Evolutionary conservation across 2,329 filamentous ascomycete genomes (phyloP), one percentile per base, ranked within the genome.

Genomic region (Phyllosticta paracitricarpa): DNA sequence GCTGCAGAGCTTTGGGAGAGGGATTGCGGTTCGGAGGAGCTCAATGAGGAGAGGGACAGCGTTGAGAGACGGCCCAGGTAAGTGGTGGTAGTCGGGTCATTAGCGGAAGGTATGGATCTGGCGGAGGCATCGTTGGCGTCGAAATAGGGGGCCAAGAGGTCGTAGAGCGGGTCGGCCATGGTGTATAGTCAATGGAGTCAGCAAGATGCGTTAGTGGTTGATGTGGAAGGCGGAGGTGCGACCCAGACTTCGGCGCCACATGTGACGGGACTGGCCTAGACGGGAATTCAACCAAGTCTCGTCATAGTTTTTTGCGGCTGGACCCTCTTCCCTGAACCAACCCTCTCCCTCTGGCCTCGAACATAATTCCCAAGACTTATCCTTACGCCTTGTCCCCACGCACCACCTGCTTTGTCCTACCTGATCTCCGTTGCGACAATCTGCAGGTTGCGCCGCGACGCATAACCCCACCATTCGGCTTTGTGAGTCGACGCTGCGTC

Each of bases 1-100:
- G 89, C 89, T 64, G 97, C 91, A 3, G 89, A 87, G 61, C 86
- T 82, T 68, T 97, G 90, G 0, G 88, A 79, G n/a, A 97, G 83
- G 0, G 85, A 85, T 64, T 91, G 86, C 0, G 88, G 87, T 73
- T 99, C 94, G 6, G 83, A 86, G 25, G 84, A 83, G 57, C 84
- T 83, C 59, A 97, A 81, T 40, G 88, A 84, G 25, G 85, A 80
- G 57, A 95, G 81, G 12, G 89, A 85, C 59, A 95, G 86, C 2
- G 89, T 89, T 5, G 89, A 86, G 54, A 97, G 80, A 63, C 87
- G 84, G 63, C 84, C 82, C 55, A 97, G 84, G 73, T 97, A 99
- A 58, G 82, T 79, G 58, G 84, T 78, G 10, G 84, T 84, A 48
- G 80, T 77, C 9, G 79, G 72, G 70, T 88, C 81, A 35, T 69